phyloP scores from a whole-genome alignment of 345 rosid genomes.

The Schrenkiella parvula region DNA sequence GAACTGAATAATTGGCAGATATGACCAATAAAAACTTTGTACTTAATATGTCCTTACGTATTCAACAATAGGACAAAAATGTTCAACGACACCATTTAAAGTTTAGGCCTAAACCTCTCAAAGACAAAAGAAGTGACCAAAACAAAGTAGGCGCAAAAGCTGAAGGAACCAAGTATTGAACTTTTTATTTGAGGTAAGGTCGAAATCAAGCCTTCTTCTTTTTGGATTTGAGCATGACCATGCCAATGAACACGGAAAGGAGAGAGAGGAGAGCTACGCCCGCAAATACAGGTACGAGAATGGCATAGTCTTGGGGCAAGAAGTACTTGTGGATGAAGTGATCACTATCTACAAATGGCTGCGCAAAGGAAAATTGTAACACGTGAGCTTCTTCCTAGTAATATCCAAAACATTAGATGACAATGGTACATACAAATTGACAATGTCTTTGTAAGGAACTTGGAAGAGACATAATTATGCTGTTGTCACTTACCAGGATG shows the following conservation, averaged over 20 bases:
- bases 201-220: slow-evolving; percentile 63
- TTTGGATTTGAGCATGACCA: slow-evolving; percentile 78
- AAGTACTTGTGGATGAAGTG: slow-evolving; percentile 88
- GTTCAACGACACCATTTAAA: slow-evolving; percentile 23
- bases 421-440: background rate
- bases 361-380: slow-evolving; percentile 13
- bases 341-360: slow-evolving; percentile 92
- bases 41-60: background rate
- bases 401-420: background rate
- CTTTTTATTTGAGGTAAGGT: background rate
- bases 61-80: background rate
- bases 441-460: background rate
- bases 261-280: slow-evolving; percentile 67
- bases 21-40: background rate
- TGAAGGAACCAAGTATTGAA: background rate
- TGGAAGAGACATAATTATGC: background rate
- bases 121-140: slow-evolving; percentile 3
- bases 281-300: slow-evolving; percentile 67
- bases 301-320: slow-evolving; percentile 79
- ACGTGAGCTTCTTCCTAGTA: background rate
- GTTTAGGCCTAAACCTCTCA: background rate
- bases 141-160: background rate
- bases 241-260: slow-evolving; percentile 63
- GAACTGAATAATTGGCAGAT: background rate
- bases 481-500: slow-evolving; percentile 55